Evolutionary conservation across 371 early-diverging fungal genomes (phyloP).

Genomic region (Lichtheimia hyalospora): DNA sequence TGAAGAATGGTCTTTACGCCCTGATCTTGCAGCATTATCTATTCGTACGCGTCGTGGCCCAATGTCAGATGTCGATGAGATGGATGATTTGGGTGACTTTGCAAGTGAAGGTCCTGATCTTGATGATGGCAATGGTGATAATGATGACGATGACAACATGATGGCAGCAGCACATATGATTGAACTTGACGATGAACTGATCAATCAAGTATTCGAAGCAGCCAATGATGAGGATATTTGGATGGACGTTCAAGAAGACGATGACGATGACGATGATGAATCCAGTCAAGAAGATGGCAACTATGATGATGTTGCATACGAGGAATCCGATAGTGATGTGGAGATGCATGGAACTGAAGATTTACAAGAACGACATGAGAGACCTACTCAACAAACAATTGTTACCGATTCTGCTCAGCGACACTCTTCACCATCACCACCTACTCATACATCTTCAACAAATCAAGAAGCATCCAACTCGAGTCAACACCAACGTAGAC

Average conservation of each 20-base stretch:
- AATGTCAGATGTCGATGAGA: constrained; percentile 23
- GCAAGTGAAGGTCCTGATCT: constrained; percentile 6
- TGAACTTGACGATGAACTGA: constrained; percentile 15
- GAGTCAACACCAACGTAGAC: constrained; percentile 11
- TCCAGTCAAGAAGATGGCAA: constrained; percentile 16
- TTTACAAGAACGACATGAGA: not conserved
- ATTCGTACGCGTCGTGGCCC: constrained; percentile 35
- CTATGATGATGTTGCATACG: not conserved
- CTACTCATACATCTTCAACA: not conserved
- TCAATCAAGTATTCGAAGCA: constrained; percentile 6
- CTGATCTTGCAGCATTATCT: constrained; percentile 37
- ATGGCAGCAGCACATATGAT: constrained; percentile 7
- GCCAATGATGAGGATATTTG: constrained; percentile 17
- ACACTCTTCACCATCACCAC: not conserved
- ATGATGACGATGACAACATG: constrained; percentile 13
- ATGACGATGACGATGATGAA: constrained; percentile 14
- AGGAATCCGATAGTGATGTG: constrained; percentile 1
- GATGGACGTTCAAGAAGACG: constrained; percentile 3
- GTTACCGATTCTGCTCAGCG: not conserved
- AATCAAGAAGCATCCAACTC: constrained; percentile 2
- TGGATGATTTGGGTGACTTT: constrained; percentile 3
- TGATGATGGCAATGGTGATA: constrained; percentile 18
- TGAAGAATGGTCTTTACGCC: constrained; percentile 51
- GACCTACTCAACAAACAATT: not conserved
- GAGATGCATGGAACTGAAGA: constrained; percentile 6